These are phyloP conservation scores for Cyclotella sp. DNA, from an alignment of 108 stramenopile genomes.

Conservation along the genomic window DNA sequence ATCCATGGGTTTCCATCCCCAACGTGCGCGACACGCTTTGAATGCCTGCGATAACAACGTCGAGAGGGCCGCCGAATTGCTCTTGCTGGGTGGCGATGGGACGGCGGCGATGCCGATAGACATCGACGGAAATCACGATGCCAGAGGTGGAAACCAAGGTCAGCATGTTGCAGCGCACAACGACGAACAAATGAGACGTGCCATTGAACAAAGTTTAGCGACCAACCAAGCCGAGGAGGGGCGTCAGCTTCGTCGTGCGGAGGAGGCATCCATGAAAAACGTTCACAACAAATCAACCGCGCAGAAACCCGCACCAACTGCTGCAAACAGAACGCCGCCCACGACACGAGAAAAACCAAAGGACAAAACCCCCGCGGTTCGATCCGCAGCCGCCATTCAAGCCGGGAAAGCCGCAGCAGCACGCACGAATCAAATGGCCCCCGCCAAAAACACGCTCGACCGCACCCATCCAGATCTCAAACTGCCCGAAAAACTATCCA, in stretches of 20 bases:
- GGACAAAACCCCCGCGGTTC: slow-evolving; percentile 3
- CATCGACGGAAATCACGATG: slow-evolving; percentile 1
- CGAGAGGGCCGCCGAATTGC: slow-evolving; percentile 69
- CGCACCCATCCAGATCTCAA: slow-evolving; percentile 71
- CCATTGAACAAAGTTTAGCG: slow-evolving; percentile 51
- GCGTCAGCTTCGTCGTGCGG: slow-evolving; percentile 29
- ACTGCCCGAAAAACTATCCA: slow-evolving; percentile 69
- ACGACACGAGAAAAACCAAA: slow-evolving; percentile 16
- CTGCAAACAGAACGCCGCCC: slow-evolving; percentile 1
- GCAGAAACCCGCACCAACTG: slow-evolving; percentile 7
- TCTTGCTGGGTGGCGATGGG: slow-evolving; percentile 46
- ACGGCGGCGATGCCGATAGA: slow-evolving; percentile 10
- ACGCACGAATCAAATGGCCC: slow-evolving; percentile 14
- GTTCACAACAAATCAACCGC: background rate
- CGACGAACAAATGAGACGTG: slow-evolving; percentile 48
- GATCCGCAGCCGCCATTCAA: slow-evolving; percentile 51
- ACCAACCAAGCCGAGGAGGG: slow-evolving; percentile 36
- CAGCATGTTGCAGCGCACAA: slow-evolving; percentile 46
- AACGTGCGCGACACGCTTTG: slow-evolving; percentile 64
- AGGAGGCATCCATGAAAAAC: slow-evolving; percentile 15
- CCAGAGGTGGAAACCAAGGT: slow-evolving; percentile 7
- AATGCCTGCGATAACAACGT: slow-evolving; percentile 67
- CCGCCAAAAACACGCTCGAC: slow-evolving; percentile 25
- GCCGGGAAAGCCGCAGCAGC: slow-evolving; percentile 60
- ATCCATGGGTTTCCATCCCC: slow-evolving; percentile 76